Conservation (phyloP, 2,329 filamentous ascomycete species). For the Plenodomus tracheiphilus region DNA sequence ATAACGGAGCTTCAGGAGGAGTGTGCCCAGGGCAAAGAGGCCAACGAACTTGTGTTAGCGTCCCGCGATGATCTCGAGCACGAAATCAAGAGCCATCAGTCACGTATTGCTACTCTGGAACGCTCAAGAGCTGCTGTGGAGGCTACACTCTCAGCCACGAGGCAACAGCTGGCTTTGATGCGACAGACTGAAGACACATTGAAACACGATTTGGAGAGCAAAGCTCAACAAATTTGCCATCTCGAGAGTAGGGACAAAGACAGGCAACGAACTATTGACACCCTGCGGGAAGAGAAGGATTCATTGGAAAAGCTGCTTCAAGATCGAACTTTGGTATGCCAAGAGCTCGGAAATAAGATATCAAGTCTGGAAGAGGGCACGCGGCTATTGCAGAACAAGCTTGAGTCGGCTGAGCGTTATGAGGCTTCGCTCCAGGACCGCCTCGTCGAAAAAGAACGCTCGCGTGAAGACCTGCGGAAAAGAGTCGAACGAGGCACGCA, state of each 20-base stretch:
- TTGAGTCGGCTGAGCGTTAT: slow-evolving; percentile 24
- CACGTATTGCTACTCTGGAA: slow-evolving; percentile 33
- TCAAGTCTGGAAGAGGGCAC: slow-evolving; percentile 27
- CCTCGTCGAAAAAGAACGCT: slow-evolving; percentile 25
- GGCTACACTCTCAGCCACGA: slow-evolving; percentile 24
- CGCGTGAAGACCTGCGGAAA: slow-evolving; percentile 15
- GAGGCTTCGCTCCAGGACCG: slow-evolving; percentile 27
- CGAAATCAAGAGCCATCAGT: slow-evolving; percentile 33
- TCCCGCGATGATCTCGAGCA: slow-evolving; percentile 26
- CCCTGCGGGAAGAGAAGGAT: slow-evolving; percentile 28
- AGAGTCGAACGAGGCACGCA: slow-evolving; percentile 26
- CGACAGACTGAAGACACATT: slow-evolving; percentile 23
- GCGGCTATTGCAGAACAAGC: slow-evolving; percentile 15
- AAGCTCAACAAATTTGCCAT: slow-evolving; percentile 30
- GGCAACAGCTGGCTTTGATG: slow-evolving; percentile 24
- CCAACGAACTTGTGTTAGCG: slow-evolving; percentile 18
- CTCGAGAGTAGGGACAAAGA: slow-evolving; percentile 22
- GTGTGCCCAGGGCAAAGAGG: slow-evolving; percentile 31
- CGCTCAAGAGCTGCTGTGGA: slow-evolving; percentile 27
- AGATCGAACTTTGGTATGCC: slow-evolving; percentile 16
- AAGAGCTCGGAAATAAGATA: slow-evolving; percentile 27
- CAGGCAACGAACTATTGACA: slow-evolving; percentile 23
- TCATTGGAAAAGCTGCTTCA: slow-evolving; percentile 24
- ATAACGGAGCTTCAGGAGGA: slow-evolving; percentile 40
- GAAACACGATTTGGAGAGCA: slow-evolving; percentile 26